Evolutionary conservation across 139 green algal genomes (phyloP).

Genomic region (Chlamydomonas sp.): DNA sequence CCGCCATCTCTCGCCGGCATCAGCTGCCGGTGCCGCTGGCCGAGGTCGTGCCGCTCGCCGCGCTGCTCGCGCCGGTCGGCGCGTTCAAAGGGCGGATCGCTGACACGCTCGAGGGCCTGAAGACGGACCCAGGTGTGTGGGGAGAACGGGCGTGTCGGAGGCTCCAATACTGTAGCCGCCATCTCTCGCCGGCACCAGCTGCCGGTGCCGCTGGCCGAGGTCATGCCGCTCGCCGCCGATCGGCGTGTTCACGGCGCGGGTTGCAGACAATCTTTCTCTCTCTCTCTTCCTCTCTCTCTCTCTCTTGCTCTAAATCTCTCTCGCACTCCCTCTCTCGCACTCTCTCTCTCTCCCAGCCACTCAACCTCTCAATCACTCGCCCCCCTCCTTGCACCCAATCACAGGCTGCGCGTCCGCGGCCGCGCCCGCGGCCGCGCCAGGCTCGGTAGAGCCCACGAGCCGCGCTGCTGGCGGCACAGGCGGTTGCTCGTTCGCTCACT

Average conservation of each 20-base stretch:
- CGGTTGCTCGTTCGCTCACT: too few species aligned
- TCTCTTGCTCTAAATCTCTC: too few species aligned
- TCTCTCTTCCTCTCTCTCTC: too few species aligned
- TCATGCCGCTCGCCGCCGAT: slow-evolving; percentile 62
- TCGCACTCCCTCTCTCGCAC: too few species aligned
- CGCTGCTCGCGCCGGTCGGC: slow-evolving; percentile 62
- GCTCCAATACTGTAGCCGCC: too few species aligned
- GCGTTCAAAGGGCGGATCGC: slow-evolving; percentile 48
- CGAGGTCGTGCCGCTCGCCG: slow-evolving; percentile 58
- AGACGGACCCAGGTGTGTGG: slow-evolving; percentile 17
- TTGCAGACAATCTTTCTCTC: slow-evolving; percentile 47
- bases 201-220: slow-evolving; percentile 48
- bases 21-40: slow-evolving; percentile 38
- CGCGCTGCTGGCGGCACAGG: too few species aligned
- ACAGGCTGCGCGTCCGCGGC: too few species aligned
- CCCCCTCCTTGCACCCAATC: too few species aligned
- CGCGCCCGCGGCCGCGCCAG: too few species aligned
- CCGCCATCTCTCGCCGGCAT: neutral
- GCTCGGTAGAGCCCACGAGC: too few species aligned
- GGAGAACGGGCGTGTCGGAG: neutral
- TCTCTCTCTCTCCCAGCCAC: too few species aligned
- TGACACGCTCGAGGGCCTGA: slow-evolving; percentile 48
- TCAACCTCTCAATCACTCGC: too few species aligned
- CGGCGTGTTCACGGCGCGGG: slow-evolving; percentile 44
- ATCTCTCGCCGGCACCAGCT: slow-evolving; percentile 1